phyloP scores from a whole-genome alignment of 768 basidiomycete species.

The Suillus weaverae region DNA sequence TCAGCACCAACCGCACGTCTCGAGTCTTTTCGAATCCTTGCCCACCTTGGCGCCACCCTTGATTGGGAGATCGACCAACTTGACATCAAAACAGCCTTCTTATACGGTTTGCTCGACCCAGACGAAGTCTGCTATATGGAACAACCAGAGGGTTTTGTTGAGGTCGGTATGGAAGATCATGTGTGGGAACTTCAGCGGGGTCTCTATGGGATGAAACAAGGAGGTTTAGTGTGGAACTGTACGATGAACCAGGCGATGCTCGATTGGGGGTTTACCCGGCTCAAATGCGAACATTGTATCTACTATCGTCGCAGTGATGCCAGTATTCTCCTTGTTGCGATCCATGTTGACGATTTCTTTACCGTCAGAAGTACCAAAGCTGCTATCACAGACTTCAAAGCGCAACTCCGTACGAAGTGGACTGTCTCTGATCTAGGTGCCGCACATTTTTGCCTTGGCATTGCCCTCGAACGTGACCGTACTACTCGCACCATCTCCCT shows the following conservation, averaged over 20 bases:
- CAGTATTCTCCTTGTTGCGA: no score
- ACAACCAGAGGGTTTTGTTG: neutral
- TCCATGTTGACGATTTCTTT: no score
- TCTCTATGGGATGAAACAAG: slow-evolving; percentile 10
- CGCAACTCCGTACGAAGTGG: no score
- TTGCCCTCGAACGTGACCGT: neutral
- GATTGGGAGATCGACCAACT: slow-evolving; percentile 39
- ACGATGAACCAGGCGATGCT: neutral
- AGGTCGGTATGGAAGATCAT: neutral
- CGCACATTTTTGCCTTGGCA: no score
- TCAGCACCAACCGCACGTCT: no score
- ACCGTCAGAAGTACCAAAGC: no score
- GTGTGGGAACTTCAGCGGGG: neutral
- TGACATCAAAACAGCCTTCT: slow-evolving; percentile 40
- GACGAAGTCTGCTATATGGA: slow-evolving; percentile 6
- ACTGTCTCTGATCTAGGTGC: no score
- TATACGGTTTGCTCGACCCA: slow-evolving; percentile 31
- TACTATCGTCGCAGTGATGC: no score
- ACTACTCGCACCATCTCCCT: no score
- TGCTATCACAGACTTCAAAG: no score
- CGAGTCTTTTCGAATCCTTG: no score
- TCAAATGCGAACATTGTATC: no score
- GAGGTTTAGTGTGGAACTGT: neutral
- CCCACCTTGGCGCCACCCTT: neutral
- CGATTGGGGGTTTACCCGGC: neutral